Base-by-base conservation (phyloP, 208 protist species). In the Trypanosoma cruzi region DNA sequence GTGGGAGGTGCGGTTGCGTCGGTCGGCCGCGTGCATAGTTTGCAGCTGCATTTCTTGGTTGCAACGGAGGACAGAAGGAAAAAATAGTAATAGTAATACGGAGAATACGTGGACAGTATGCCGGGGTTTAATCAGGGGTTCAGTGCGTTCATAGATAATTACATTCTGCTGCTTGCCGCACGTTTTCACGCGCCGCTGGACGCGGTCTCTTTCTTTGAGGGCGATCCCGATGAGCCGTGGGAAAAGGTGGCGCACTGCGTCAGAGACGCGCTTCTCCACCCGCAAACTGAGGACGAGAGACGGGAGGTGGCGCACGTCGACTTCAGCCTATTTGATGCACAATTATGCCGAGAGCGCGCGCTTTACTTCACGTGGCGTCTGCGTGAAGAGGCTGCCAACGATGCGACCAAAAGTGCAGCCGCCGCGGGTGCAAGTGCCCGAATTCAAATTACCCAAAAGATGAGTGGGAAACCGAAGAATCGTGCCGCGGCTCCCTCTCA, bases 101-200 rank as follows among this genome's bases (percentile, higher is more conserved):
- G 22, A 2, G 50, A 29, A 20, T n/a, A 11, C 18, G 7, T 50
- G 31, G 52, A 6, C 11, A 26, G 28, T 11, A 70, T 69, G 70
- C 46, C 46, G 4, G 18, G 2, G 11, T 52, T 73, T 71, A 75
- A 63, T 42, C 42, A 68, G 34, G 70, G 77, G 8, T 88, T 93
- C 52, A 87, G 75, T 66, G 62, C 56, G 11, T 96, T 93, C 65
- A 82, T 96, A 65, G 91, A 96, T 61, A 80, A 96, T 61, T 90
- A 90, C 50, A 93, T 96, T 70, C 54, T 96, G 16, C 69, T 96
- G n/a, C 78, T 93, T 20, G 85, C 85, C 22, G 86, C 83, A 2
- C 88, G 91, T 62, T 94, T 90, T 69, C 58, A 84, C 57, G 85
- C 84, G 1, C 75, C 86, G 10, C 61, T 92, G 11, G 71, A 87